These are phyloP conservation scores for Anisodus tanguticus DNA, from an alignment of 257 asterid species.

Conservation along the genomic window DNA sequence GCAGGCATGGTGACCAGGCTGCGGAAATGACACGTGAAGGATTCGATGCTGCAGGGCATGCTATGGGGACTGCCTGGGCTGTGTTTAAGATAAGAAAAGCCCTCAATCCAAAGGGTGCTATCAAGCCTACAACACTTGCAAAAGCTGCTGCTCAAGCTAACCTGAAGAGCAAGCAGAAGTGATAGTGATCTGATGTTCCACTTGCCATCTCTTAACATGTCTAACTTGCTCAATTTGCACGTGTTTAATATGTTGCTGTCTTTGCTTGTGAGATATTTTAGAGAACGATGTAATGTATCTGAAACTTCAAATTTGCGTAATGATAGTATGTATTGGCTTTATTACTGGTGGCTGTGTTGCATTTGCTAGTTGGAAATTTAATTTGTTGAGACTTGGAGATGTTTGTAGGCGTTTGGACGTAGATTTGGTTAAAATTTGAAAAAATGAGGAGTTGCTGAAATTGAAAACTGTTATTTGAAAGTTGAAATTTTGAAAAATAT, in stretches of 20 bases:
- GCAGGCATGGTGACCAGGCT: conserved; percentile 79
- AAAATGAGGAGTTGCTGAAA: too few relatives aligned
- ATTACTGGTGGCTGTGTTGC: neutral
- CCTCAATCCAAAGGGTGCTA: conserved; percentile 67
- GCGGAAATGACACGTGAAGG: conserved; percentile 68
- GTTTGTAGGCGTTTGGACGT: too few relatives aligned
- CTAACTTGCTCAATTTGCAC: neutral
- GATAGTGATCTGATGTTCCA: conserved; percentile 16
- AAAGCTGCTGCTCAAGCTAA: conserved; percentile 71
- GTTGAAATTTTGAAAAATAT: too few relatives aligned
- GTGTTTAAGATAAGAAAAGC: conserved; percentile 82
- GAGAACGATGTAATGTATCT: neutral
- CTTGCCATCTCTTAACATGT: neutral
- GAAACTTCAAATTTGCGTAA: neutral
- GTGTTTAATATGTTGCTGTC: neutral
- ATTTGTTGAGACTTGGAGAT: too few relatives aligned
- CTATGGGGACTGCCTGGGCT: conserved; percentile 86
- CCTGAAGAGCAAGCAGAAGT: conserved; percentile 48
- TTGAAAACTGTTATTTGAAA: too few relatives aligned
- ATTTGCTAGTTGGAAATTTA: too few relatives aligned
- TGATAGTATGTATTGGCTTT: neutral
- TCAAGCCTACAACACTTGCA: conserved; percentile 61
- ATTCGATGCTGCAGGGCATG: conserved; percentile 87
- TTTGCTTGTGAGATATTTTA: neutral
- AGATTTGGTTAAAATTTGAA: too few relatives aligned